phyloP scores from a whole-genome alignment of 2,329 filamentous ascomycete genomes.

The Colletotrichum sp. region DNA sequence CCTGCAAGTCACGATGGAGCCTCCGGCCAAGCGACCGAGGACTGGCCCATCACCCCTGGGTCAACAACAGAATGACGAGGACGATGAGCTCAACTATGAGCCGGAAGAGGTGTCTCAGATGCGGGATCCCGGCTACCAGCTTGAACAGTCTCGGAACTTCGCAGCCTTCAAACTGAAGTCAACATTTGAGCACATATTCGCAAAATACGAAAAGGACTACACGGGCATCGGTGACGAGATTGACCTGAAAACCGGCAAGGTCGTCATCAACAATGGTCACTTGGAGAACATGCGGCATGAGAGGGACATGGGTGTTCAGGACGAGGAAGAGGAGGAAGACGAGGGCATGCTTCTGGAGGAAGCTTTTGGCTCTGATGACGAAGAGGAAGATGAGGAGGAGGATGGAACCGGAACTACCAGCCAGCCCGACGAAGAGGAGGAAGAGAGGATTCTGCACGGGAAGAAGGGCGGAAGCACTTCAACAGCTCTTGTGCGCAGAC shows the following conservation, averaged over 20 bases:
- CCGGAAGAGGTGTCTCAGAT: conserved; percentile 52
- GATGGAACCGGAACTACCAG: not conserved
- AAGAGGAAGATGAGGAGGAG: conserved; percentile 28
- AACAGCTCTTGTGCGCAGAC: not conserved
- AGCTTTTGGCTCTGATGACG: conserved; percentile 26
- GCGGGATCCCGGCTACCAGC: conserved; percentile 59
- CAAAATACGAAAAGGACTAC: conserved; percentile 87
- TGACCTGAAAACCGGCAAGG: conserved; percentile 78
- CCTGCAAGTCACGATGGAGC: conserved; percentile 53
- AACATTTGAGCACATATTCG: conserved; percentile 87
- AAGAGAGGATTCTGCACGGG: conserved; percentile 28
- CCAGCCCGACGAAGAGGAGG: conserved; percentile 29
- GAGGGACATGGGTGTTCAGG: conserved; percentile 49
- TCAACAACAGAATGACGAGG: conserved; percentile 39
- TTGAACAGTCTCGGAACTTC: conserved; percentile 66
- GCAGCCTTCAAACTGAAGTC: conserved; percentile 78
- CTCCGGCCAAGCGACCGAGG: conserved; percentile 64
- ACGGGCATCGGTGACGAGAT: conserved; percentile 87
- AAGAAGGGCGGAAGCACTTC: not conserved
- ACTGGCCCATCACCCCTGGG: conserved; percentile 46
- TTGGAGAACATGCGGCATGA: conserved; percentile 64
- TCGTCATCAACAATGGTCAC: conserved; percentile 93
- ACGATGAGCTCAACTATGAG: conserved; percentile 53
- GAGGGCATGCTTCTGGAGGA: conserved; percentile 36
- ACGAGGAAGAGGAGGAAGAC: conserved; percentile 37